Evolutionary conservation across 2,329 filamentous ascomycete species (phyloP).

Genomic region (Ampelomyces quisqualis): DNA sequence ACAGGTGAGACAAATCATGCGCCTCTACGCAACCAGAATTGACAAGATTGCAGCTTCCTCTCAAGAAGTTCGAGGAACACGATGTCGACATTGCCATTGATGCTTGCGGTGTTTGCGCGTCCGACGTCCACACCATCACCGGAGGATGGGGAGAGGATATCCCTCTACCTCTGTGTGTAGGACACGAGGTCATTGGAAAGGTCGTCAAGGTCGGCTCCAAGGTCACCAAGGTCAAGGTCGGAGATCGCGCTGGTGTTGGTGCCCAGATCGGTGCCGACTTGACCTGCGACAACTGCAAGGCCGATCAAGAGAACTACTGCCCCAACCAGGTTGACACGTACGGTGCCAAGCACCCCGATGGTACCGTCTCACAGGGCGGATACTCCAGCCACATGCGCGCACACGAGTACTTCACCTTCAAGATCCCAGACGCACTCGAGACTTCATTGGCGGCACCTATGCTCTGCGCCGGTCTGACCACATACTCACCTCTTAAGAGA

Average conservation of each 20-base stretch:
- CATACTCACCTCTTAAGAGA: conserved; percentile 74
- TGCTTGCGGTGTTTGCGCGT: conserved; percentile 53
- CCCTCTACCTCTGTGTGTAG: conserved; percentile 64
- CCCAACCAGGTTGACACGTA: conserved; percentile 54
- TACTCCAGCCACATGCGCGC: conserved; percentile 68
- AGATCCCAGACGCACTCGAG: conserved; percentile 72
- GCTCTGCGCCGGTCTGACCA: conserved; percentile 82
- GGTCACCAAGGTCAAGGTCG: conserved; percentile 52
- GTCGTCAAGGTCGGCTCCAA: conserved; percentile 53
- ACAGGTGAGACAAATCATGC: conserved; percentile 45
- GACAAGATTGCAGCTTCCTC: conserved; percentile 60
- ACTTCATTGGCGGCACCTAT: conserved; percentile 68
- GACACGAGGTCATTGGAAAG: conserved; percentile 60
- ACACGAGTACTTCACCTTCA: conserved; percentile 74
- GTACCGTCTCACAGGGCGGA: conserved; percentile 66
- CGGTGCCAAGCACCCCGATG: conserved; percentile 54
- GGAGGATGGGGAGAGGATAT: conserved; percentile 65
- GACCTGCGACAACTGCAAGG: conserved; percentile 54
- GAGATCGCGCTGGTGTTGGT: conserved; percentile 52
- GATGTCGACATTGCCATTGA: conserved; percentile 88
- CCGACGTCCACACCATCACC: conserved; percentile 52
- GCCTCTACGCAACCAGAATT: conserved; percentile 6
- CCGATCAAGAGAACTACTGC: conserved; percentile 57
- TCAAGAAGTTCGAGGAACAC: conserved; percentile 83
- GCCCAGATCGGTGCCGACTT: conserved; percentile 54